phyloP scores from a whole-genome alignment of 345 rosid species.

The Eucalyptus brandiana region DNA sequence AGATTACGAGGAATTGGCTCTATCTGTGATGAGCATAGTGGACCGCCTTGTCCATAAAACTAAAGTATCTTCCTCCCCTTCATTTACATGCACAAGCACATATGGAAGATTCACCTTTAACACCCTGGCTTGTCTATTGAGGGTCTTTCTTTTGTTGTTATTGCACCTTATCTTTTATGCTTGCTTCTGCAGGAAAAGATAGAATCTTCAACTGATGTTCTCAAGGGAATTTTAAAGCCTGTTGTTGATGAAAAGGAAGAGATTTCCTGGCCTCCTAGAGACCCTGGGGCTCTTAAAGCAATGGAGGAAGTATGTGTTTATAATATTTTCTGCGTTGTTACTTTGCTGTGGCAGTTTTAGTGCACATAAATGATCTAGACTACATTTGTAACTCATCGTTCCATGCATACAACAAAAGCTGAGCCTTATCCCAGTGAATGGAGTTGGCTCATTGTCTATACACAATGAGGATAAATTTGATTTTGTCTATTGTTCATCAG shows the following conservation, averaged over 20 bases:
- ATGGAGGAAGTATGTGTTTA: constrained; percentile 55
- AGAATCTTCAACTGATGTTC: constrained; percentile 78
- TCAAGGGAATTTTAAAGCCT: constrained; percentile 61
- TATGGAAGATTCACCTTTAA: neutral
- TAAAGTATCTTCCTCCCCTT: constrained; percentile 23
- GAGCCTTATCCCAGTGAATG: neutral
- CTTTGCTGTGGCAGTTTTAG: neutral
- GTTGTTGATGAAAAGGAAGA: constrained; percentile 59
- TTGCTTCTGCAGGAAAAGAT: constrained; percentile 59
- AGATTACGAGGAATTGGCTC: constrained; percentile 87
- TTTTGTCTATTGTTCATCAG: neutral
- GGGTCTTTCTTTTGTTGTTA: neutral
- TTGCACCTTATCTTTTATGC: neutral
- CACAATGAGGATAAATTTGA: neutral
- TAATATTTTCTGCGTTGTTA: neutral
- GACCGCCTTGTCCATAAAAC: constrained; percentile 79
- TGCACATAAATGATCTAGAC: neutral
- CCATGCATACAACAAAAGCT: neutral
- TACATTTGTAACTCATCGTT: neutral
- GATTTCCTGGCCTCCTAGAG: constrained; percentile 76
- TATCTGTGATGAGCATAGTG: constrained; percentile 70
- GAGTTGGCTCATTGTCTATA: neutral
- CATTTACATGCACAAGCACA: neutral
- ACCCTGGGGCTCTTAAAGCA: constrained; percentile 48
- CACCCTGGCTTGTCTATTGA: neutral